Evolutionary conservation across 164 flowering plant genomes (phyloP), one percentile per base, ranked within the genome.

Genomic region (Liriodendron chinense): DNA sequence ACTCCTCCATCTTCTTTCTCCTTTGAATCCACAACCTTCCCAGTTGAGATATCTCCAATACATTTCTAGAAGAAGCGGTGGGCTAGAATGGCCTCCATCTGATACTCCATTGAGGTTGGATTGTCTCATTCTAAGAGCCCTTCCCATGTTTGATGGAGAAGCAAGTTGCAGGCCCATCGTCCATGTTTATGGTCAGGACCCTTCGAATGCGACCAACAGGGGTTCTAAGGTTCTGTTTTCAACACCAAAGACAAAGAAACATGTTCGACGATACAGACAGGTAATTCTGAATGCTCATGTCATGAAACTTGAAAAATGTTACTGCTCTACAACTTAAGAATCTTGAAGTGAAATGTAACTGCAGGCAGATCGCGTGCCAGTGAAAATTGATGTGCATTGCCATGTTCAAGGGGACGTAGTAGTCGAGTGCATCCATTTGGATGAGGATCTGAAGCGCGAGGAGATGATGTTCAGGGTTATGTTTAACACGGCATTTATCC

Each of bases 331-430:
- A 25, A 63, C 68, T 26, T 47, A 62, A 13, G 67, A 67, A 59
- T 78, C 25, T 74, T 76, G 65, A 80, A 68, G 34, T 68, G 72
- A 70, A 68, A 28, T 78, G 24, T 61, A 23, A 74, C 49, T 80
- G 85, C 93, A 95, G 98, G 90, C 82, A 72, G 92, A 92, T 69
- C 82, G 89, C 78, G 68, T 76, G n/a, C 84, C 83, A 57, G 90
- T 90, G 72, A 89, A 90, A 83, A 76, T 95, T 65, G 93, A 91
- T 77, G 76, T 93, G 48, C 90, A 81, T 78, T 87, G 91, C 79
- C 96, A 83, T 72, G 84, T 95, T 82, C 94, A 91, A 85, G 98
- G 98, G 74, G 98, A 95, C 81, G 92, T 95, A 69, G 96, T 95
- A 74, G 85, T 95, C 47, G 98, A 95, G 84, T 95, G 98, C 83